A percentile compares a stretch with the other conserved stretches of the same genome.
These are phyloP conservation scores for Auricularia cornea DNA, from an alignment of 768 basidiomycete genomes.

Conservation along the genomic window DNA sequence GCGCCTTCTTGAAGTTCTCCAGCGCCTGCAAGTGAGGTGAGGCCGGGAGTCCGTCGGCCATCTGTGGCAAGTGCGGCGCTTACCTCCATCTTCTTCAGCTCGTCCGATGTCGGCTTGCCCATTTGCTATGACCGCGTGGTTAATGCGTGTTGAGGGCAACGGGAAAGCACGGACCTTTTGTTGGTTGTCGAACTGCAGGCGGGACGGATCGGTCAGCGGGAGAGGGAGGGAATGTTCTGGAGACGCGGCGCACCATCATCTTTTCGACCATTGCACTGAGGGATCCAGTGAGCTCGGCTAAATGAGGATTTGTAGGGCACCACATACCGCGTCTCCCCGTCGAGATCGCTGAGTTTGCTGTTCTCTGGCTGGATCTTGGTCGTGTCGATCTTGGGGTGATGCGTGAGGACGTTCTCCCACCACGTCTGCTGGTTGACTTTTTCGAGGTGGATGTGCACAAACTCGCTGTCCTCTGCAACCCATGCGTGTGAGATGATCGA, in stretches of 20 bases:
- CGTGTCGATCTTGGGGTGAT: constrained; percentile 95
- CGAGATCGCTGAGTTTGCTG: constrained; percentile 92
- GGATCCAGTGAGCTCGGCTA: neutral
- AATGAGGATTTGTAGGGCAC: neutral
- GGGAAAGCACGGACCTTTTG: constrained; percentile 22
- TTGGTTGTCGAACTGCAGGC: constrained; percentile 30
- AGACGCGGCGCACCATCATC: constrained; percentile 83
- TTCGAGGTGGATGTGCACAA: constrained; percentile 70
- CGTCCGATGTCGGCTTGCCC: constrained; percentile 93
- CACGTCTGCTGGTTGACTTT: constrained; percentile 83
- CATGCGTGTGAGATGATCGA: constrained; percentile 8
- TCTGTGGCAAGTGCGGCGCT: constrained; percentile 8
- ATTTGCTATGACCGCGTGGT: constrained; percentile 52
- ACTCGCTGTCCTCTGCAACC: constrained; percentile 66
- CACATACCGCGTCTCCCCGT: constrained; percentile 80
- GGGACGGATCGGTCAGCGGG: neutral
- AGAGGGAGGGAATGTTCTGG: neutral
- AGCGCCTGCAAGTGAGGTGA: constrained; percentile 45
- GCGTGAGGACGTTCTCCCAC: constrained; percentile 96
- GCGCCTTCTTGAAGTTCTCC: constrained; percentile 79
- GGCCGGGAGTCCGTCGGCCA: neutral
- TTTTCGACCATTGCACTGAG: constrained; percentile 95
- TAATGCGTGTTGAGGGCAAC: neutral
- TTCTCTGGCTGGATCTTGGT: constrained; percentile 92
- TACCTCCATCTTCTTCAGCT: constrained; percentile 87